Conservation (phyloP, 176 grass and related monocot species). For the Cymbopogon citratus region DNA sequence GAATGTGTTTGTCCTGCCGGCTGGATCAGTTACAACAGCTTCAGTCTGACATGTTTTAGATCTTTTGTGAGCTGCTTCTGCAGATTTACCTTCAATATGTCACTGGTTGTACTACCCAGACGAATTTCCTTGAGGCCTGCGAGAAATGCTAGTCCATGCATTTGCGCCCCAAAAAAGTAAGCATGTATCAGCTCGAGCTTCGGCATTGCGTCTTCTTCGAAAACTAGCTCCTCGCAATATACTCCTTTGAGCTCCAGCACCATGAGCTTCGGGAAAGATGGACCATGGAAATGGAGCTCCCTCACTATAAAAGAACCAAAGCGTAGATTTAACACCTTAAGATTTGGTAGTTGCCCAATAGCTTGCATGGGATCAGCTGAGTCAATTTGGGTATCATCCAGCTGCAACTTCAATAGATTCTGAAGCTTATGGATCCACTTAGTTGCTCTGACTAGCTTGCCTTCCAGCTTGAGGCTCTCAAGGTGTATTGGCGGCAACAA, state of each 20-base stretch:
- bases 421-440: neutral
- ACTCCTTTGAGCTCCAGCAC: fast-evolving
- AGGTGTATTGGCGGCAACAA: neutral
- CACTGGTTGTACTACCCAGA: neutral
- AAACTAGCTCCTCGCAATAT: fast-evolving
- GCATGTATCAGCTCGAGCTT: neutral
- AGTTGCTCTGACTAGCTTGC: neutral
- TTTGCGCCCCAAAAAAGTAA: fast-evolving
- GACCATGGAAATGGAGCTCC: neutral
- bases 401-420: neutral
- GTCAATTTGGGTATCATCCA: fast-evolving
- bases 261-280: neutral
- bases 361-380: neutral
- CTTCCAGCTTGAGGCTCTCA: neutral
- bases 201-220: neutral
- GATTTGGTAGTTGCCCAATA: neutral
- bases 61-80: neutral
- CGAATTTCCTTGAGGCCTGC: neutral
- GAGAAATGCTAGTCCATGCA: neutral
- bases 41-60: neutral
- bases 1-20: too few relatives aligned
- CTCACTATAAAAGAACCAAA: fast-evolving
- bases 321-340: neutral
- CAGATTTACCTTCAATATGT: neutral
- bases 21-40: neutral